These are phyloP conservation scores for Penicillium janthinellum DNA, from an alignment of 2,329 filamentous ascomycete species.

Conservation along the genomic window DNA sequence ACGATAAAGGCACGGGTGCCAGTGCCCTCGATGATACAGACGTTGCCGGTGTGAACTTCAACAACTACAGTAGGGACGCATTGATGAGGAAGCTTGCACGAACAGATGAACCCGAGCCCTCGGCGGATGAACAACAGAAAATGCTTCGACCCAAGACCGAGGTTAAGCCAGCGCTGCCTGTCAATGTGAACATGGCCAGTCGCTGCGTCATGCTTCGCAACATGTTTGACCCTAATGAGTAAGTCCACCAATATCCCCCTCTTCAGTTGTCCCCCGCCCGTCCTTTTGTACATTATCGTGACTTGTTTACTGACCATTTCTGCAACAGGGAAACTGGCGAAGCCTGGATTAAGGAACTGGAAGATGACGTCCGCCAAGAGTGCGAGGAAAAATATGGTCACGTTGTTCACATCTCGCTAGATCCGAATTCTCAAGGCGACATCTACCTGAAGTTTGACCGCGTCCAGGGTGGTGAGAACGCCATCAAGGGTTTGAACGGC, in stretches of 20 bases:
- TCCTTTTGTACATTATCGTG: background rate
- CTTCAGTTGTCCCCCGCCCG: background rate
- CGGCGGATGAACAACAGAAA: conserved; percentile 68
- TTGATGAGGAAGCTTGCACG: conserved; percentile 98
- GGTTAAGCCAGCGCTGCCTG: conserved; percentile 68
- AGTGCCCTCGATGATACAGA: conserved; percentile 97
- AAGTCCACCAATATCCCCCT: conserved; percentile 49
- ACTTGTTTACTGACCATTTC: conserved; percentile 35
- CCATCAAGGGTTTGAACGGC: conserved; percentile 95
- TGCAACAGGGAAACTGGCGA: conserved; percentile 77
- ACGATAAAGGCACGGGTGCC: conserved; percentile 83
- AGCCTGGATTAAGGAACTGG: conserved; percentile 86
- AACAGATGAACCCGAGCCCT: conserved; percentile 75
- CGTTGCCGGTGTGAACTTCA: conserved; percentile 98
- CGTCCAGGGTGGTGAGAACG: conserved; percentile 92
- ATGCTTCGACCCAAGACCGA: conserved; percentile 78
- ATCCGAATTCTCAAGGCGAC: conserved; percentile 90
- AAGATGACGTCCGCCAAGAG: conserved; percentile 89
- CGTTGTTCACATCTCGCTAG: conserved; percentile 94
- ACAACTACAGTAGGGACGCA: conserved; percentile 97
- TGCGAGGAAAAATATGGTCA: conserved; percentile 95
- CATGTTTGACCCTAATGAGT: conserved; percentile 92
- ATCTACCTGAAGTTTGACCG: conserved; percentile 99
- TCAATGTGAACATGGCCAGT: conserved; percentile 89
- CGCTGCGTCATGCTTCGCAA: conserved; percentile 93